phyloP scores from a whole-genome alignment of 2,329 filamentous ascomycete genomes.

The Fusarium oxysporum region DNA sequence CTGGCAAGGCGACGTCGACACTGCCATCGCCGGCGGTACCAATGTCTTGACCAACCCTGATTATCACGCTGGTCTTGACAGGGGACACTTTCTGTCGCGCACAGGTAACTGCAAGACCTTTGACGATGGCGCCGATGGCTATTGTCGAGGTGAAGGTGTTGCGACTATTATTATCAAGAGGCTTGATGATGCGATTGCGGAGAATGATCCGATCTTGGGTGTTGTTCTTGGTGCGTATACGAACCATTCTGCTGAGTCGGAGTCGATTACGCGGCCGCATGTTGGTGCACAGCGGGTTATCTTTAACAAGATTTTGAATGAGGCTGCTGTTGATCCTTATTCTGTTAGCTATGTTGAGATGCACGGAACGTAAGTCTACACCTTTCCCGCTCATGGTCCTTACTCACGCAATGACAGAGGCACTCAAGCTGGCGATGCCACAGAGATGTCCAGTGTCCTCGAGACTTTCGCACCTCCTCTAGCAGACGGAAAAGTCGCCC shows the following conservation, averaged over 20 bases:
- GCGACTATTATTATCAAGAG: conserved; percentile 63
- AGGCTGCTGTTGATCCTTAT: conserved; percentile 79
- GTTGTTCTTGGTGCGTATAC: conserved; percentile 72
- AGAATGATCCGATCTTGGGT: conserved; percentile 74
- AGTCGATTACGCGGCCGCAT: conserved; percentile 79
- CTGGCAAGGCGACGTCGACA: conserved; percentile 79
- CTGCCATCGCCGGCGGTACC: conserved; percentile 81
- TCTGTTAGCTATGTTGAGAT: conserved; percentile 89
- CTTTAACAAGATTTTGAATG: conserved; percentile 73
- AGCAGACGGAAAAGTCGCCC: not conserved
- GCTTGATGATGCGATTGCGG: conserved; percentile 58
- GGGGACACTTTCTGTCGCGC: conserved; percentile 72
- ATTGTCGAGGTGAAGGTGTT: conserved; percentile 64
- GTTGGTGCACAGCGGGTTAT: conserved; percentile 70
- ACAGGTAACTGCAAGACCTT: conserved; percentile 55
- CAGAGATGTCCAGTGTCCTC: conserved; percentile 84
- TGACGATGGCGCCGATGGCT: conserved; percentile 71
- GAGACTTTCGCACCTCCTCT: conserved; percentile 59
- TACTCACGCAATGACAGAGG: too few species aligned
- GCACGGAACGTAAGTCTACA: conserved; percentile 67
- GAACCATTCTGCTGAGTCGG: conserved; percentile 77
- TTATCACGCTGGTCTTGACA: conserved; percentile 71
- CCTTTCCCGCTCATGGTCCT: too few species aligned
- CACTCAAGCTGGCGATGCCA: conserved; percentile 78
- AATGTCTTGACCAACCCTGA: conserved; percentile 76